Percentiles rank a stretch among this genome's conserved stretches.
Conservation (phyloP, 2,329 filamentous ascomycete genomes). For the Chrysoporthe cubensis region DNA sequence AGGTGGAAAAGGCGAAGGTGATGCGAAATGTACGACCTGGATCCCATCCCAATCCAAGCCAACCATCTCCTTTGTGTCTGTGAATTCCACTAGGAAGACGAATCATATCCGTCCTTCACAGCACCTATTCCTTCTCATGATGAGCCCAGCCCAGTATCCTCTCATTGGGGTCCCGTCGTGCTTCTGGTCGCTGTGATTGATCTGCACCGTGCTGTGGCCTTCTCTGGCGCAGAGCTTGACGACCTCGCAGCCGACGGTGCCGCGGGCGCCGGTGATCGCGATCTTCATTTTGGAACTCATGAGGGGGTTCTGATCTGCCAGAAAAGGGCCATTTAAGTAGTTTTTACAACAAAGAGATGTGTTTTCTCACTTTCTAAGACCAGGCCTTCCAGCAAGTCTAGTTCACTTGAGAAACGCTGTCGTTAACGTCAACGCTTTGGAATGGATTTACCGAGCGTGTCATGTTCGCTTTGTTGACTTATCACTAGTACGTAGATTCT, state of each 20-base stretch:
- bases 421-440: slow-evolving; percentile 10
- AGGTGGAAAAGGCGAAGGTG: not conserved
- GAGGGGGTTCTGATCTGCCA: not conserved
- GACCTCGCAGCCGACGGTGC: slow-evolving; percentile 37
- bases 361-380: not conserved
- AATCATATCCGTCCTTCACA: not conserved
- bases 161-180: slow-evolving; percentile 37
- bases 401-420: not conserved
- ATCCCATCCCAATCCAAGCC: too few species aligned
- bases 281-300: slow-evolving; percentile 38
- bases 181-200: slow-evolving; percentile 39
- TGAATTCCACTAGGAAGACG: not conserved
- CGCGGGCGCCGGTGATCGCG: slow-evolving; percentile 45
- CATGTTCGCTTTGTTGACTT: not conserved
- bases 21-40: not conserved
- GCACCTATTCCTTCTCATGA: slow-evolving; percentile 37
- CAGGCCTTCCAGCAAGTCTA: not conserved
- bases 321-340: too few species aligned
- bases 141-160: slow-evolving; percentile 29
- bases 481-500: not conserved
- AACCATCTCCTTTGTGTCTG: not conserved
- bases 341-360: not conserved
- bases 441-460: not conserved
- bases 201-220: slow-evolving; percentile 40
- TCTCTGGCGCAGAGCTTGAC: slow-evolving; percentile 39